These are phyloP conservation scores for Trichophyton benhamiae DNA, from an alignment of 2,329 filamentous ascomycete genomes.

Conservation along the genomic window DNA sequence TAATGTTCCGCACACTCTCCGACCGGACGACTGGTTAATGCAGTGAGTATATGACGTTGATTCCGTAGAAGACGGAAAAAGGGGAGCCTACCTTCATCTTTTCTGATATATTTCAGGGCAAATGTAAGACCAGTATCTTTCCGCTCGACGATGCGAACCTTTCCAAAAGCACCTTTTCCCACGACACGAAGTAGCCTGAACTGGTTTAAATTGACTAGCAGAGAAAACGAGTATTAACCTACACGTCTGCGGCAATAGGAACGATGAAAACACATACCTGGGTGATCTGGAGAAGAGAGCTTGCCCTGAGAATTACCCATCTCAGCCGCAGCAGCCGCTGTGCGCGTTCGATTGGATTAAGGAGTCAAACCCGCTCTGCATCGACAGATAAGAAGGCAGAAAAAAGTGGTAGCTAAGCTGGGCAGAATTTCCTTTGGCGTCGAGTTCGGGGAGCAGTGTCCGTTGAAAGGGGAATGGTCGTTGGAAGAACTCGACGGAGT, in stretches of 20 bases:
- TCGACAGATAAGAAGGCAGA: neutral
- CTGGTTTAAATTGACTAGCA: constrained; percentile 87
- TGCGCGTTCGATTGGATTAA: constrained; percentile 1
- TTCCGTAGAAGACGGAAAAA: neutral
- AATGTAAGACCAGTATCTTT: constrained; percentile 92
- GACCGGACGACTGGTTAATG: constrained; percentile 67
- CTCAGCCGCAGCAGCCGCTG: constrained; percentile 14
- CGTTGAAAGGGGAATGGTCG: too few relatives aligned
- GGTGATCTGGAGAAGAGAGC: constrained; percentile 79
- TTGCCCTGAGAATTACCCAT: constrained; percentile 98
- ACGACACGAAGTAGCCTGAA: constrained; percentile 92
- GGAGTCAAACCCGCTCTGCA: neutral
- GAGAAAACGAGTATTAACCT: neutral
- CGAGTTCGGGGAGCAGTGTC: neutral
- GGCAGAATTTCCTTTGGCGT: neutral
- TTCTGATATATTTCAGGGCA: constrained; percentile 94
- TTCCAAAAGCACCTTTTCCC: constrained; percentile 94
- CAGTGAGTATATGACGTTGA: constrained; percentile 2
- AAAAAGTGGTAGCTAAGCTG: neutral
- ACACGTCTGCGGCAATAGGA: neutral
- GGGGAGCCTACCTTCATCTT: constrained; percentile 71
- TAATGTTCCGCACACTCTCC: constrained; percentile 95
- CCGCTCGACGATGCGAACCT: constrained; percentile 94
- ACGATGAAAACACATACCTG: constrained; percentile 51
- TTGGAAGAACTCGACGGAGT: neutral